phyloP scores from a whole-genome alignment of 1,284 basidiomycete species.

The Sanghuangporus sanghuang region DNA sequence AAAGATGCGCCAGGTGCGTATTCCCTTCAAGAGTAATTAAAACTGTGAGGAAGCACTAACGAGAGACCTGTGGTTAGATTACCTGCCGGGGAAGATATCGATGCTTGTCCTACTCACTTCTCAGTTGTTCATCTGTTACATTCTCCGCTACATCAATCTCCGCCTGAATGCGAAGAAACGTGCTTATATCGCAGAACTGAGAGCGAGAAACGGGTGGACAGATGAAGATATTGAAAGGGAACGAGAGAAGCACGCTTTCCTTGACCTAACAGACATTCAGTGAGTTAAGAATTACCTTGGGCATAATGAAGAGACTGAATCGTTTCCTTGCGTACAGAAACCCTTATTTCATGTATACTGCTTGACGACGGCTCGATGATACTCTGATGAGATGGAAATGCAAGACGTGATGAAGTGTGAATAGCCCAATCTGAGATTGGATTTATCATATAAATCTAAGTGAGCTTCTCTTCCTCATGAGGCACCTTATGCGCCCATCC shows the following conservation, averaged over 20 bases:
- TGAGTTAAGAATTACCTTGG: constrained; percentile 25
- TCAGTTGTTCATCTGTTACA: constrained; percentile 44
- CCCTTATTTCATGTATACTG: constrained; percentile 44
- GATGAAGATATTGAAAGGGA: constrained; percentile 52
- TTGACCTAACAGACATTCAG: constrained; percentile 61
- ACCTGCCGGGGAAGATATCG: constrained; percentile 50
- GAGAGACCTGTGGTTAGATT: not conserved
- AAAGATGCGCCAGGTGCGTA: constrained; percentile 56
- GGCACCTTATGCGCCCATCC: constrained; percentile 51
- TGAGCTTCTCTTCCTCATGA: not conserved
- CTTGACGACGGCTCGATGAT: not conserved
- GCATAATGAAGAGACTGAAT: not conserved
- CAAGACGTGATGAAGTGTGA: no score
- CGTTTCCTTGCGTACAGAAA: constrained; percentile 21
- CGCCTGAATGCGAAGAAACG: constrained; percentile 48
- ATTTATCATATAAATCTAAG: not conserved
- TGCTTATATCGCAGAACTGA: constrained; percentile 38
- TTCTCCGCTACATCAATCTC: constrained; percentile 52
- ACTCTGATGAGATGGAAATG: no score
- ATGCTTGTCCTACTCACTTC: constrained; percentile 53
- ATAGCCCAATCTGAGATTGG: no score
- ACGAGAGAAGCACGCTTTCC: constrained; percentile 53
- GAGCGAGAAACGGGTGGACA: constrained; percentile 46
- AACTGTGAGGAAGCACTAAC: not conserved
- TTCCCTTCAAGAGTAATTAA: not conserved